A percentile compares a stretch with the other conserved stretches of the same genome.
phyloP scores from a whole-genome alignment of 495 filamentous ascomycete species.

The Achaetomiella virescens region DNA sequence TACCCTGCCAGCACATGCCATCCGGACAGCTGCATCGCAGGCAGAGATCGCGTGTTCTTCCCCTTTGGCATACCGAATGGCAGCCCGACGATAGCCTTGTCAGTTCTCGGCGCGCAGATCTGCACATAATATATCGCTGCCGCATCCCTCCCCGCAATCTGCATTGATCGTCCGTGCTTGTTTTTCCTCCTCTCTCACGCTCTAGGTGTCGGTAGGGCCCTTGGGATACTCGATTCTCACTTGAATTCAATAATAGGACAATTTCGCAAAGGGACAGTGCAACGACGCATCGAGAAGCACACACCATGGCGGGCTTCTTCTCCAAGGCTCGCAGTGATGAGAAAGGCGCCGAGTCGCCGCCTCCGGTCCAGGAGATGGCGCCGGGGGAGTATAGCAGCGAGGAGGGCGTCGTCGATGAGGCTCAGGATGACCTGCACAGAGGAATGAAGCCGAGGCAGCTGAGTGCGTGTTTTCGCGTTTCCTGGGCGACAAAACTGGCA shows the following conservation, averaged over 20 bases:
- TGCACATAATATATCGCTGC: slow-evolving; percentile 2
- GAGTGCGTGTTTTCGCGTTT: slow-evolving; percentile 15
- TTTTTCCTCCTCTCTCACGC: background rate
- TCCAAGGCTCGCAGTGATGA: slow-evolving; percentile 19
- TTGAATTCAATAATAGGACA: background rate
- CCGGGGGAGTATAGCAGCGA: slow-evolving; percentile 10
- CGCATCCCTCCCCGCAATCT: background rate
- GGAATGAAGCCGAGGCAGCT: slow-evolving; percentile 34
- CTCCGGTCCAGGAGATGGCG: slow-evolving; percentile 9
- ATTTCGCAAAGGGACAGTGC: background rate
- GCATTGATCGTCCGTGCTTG: background rate
- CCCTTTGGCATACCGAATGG: slow-evolving; percentile 3
- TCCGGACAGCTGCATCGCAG: background rate
- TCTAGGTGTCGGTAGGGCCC: background rate
- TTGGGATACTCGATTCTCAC: background rate
- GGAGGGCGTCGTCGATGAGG: slow-evolving; percentile 20
- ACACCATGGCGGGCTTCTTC: slow-evolving; percentile 20
- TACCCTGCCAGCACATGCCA: background rate
- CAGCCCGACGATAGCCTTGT: background rate
- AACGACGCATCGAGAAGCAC: background rate
- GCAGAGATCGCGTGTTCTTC: background rate
- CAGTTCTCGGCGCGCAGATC: background rate
- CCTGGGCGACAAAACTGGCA: background rate
- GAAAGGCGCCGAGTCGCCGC: slow-evolving; percentile 15
- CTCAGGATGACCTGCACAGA: slow-evolving; percentile 30